These are phyloP conservation scores for Simmondsia chinensis DNA, from an alignment of 148 eudicot genomes.

Conservation along the genomic window DNA sequence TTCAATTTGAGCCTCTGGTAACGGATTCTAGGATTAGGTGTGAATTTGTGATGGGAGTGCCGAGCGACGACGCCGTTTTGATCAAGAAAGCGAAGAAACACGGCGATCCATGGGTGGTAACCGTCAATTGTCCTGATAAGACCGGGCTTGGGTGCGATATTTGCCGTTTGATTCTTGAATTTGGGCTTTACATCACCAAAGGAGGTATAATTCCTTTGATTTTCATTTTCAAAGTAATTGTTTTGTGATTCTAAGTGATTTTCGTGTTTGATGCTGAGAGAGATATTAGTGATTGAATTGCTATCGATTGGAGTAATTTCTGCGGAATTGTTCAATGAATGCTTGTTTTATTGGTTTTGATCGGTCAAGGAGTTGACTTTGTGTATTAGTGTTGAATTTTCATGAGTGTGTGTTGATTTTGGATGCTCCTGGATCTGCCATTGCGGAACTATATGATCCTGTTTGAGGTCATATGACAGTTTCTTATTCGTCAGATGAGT, in stretches of 20 bases:
- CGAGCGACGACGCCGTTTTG: slow-evolving; percentile 51
- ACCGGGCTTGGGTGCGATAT: slow-evolving; percentile 78
- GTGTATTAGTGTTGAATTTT: too few relatives aligned
- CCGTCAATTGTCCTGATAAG: slow-evolving; percentile 77
- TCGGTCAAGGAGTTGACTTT: too few relatives aligned
- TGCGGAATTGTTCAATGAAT: too few relatives aligned
- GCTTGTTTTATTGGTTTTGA: too few relatives aligned
- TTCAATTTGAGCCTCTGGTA: not conserved
- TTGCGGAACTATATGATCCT: too few relatives aligned
- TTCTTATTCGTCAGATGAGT: too few relatives aligned
- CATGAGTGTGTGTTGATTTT: too few relatives aligned
- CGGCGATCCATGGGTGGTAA: slow-evolving; percentile 56
- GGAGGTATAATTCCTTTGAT: slow-evolving; percentile 38
- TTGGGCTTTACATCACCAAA: slow-evolving; percentile 54
- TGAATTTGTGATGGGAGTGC: slow-evolving; percentile 17
- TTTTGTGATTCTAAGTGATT: not conserved
- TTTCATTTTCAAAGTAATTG: not conserved
- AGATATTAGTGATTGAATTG: too few relatives aligned
- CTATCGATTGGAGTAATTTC: too few relatives aligned
- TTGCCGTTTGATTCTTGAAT: slow-evolving; percentile 64
- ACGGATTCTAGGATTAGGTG: not conserved
- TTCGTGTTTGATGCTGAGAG: too few relatives aligned
- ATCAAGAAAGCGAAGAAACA: slow-evolving; percentile 48
- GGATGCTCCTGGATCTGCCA: too few relatives aligned
- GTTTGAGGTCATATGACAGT: too few relatives aligned